phyloP scores from a whole-genome alignment of 805 yeast genomes.

The Spathaspora hagerdaliae region DNA sequence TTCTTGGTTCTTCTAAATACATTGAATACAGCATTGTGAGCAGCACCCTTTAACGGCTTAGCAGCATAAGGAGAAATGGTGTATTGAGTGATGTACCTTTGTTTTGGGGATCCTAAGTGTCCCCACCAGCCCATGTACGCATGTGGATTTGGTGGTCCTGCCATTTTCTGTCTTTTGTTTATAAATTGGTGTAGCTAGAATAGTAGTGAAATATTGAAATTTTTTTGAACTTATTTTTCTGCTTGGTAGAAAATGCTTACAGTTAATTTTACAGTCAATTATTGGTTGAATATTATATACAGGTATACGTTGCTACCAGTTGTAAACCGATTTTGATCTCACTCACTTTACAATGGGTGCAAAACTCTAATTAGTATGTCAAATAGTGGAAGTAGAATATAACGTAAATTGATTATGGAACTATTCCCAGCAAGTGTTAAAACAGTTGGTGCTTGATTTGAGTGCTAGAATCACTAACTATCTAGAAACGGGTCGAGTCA shows the following conservation, averaged over 20 bases:
- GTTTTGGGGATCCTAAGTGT: constrained; percentile 78
- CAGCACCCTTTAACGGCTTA: constrained; percentile 83
- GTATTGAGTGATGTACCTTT: constrained; percentile 82
- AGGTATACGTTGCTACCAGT: constrained; percentile 1
- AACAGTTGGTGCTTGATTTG: too few relatives aligned
- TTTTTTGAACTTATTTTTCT: background rate
- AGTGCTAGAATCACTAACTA: too few relatives aligned
- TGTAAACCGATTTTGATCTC: background rate
- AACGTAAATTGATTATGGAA: too few relatives aligned
- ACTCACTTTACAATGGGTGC: background rate
- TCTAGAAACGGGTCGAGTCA: too few relatives aligned
- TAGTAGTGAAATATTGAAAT: background rate
- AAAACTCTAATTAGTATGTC: too few relatives aligned
- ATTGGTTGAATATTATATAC: constrained; percentile 7
- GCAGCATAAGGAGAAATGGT: constrained; percentile 93
- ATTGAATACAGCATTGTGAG: constrained; percentile 86
- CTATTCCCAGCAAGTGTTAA: too few relatives aligned
- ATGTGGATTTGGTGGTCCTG: constrained; percentile 46
- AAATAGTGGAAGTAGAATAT: too few relatives aligned
- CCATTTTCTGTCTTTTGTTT: constrained; percentile 15
- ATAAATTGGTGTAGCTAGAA: background rate
- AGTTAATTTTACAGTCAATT: background rate
- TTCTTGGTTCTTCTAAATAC: constrained; percentile 88
- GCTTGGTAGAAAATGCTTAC: background rate
- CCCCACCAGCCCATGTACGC: constrained; percentile 99